Evolutionary conservation across 306 rosid genomes (phyloP), one percentile per base, ranked within the genome.

Genomic region (Acacia acuminata): DNA sequence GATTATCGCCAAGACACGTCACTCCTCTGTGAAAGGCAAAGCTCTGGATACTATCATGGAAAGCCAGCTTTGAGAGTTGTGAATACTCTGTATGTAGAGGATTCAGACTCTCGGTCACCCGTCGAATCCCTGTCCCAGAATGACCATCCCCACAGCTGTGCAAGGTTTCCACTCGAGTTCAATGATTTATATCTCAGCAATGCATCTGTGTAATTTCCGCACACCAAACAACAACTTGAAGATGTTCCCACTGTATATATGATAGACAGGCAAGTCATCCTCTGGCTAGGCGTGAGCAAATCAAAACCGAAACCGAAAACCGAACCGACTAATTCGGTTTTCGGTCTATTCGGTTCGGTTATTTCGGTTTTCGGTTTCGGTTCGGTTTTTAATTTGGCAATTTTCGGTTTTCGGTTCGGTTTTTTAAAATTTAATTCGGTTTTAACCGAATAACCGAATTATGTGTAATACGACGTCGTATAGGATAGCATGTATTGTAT

Each of bases 1-100:
- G 78, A 68, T 73, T 77, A 64, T n/a, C 55, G 19, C 77, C n/a
- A 58, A 22, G 55, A 43, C 38, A 73, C 10, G 19, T 10, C 75
- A 51, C 42, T 19, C 47, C 40, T 22, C 30, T 25, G 32, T 34
- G 63, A 16, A 53, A 53, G 36, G 66, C 67, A 65, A 71, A 32
- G 34, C 42, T 73, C 81, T 51, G 77, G 60, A 56, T 11, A 63
- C 0, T 77, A 25, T 51, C 51, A 17, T 50, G 71, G 67, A 64
- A 71, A 71, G 55, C 66, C 43, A 15, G 67, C 83, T 51, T 22
- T 22, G 25, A 77, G 81, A 70, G 65, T 51, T 22, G 20, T 77
- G 81, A 75, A 63, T 8, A 7, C 47, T 80, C 44, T 74, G 20
- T 50, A 20, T n/a, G 63, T 56, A 20, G 63, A 56, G 24, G 63